phyloP scores from a whole-genome alignment of 495 filamentous ascomycete genomes.

The Aspergillus ostianus region DNA sequence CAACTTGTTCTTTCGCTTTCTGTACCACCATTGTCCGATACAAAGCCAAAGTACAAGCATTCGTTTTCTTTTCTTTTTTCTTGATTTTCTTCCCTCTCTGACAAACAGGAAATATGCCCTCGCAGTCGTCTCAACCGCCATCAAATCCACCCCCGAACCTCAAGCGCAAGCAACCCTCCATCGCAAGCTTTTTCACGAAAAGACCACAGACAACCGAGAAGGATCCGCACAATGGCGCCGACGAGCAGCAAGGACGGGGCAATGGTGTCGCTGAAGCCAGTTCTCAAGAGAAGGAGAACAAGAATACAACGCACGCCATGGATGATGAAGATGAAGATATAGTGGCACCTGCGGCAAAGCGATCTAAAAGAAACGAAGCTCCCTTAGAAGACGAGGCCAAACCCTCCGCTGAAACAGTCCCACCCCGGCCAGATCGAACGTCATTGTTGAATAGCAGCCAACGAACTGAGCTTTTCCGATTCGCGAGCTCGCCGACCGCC shows the following conservation, averaged over 20 bases:
- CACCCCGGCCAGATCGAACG: conserved; percentile 7
- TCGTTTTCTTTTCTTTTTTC: too few species aligned
- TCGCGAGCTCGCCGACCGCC: conserved; percentile 36
- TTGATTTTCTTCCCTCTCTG: too few species aligned
- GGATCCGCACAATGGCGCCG: conserved; percentile 13
- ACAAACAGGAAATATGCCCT: conserved; percentile 27
- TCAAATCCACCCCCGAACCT: conserved; percentile 35
- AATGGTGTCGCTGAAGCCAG: conserved; percentile 3
- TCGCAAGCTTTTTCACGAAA: conserved; percentile 83
- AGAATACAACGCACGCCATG: conserved; percentile 20
- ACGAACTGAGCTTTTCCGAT: conserved; percentile 41
- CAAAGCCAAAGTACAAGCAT: background rate
- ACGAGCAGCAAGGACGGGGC: background rate
- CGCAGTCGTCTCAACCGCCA: conserved; percentile 41
- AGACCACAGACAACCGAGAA: conserved; percentile 43
- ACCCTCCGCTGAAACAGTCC: conserved; percentile 9
- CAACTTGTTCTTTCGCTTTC: background rate
- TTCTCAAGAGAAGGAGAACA: conserved; percentile 17
- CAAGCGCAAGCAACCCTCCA: conserved; percentile 70
- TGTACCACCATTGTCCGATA: background rate
- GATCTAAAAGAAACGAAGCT: conserved; percentile 27
- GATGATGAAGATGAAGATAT: conserved; percentile 44
- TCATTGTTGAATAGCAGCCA: conserved; percentile 28
- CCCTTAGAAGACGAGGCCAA: conserved; percentile 15
- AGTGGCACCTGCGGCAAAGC: conserved; percentile 40